Base-by-base conservation (phyloP, 2,329 filamentous ascomycete genomes). In the Tolypocladium cylindrosporum region DNA sequence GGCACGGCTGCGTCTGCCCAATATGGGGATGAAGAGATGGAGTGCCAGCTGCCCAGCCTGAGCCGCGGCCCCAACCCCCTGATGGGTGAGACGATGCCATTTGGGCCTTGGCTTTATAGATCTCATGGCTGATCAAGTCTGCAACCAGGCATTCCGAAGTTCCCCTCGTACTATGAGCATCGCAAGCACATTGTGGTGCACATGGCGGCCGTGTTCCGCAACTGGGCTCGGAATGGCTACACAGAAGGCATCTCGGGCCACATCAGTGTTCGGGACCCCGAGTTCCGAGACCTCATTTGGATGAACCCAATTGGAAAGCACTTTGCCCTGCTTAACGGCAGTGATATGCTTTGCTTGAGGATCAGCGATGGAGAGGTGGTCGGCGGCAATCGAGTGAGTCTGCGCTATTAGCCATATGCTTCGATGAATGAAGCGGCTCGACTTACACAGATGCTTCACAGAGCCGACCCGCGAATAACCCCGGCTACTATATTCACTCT, bases 401-500 rank as follows among this genome's bases (percentile, higher is more conserved):
- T 48, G n/a, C n/a, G 19, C 13, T 54, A 13, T 48, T 13, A 36
- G 13, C 19, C 24, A 11, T 40, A 3, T 6, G 16, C 34, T 37
- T 36, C 43, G 21, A 43, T 41, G 11, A 36, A 45, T n/a, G 19
- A n/a, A n/a, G 19, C 34, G 7, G n/a, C 42, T 55, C 4, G 48
- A 51, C 48, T 51, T 14, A 41, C 19, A n/a, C 19, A 16, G 5
- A 36, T 6, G 31, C 48, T 34, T 21, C n/a, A 11, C 37, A 66
- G 66, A 78, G 71, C 16, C 75, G 80, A 39, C 81, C 86, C 2
- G 79, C 80, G 53, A 90, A 90, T 68, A 80, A 82, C 4, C 85
- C 87, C 0, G 87, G 87, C 7, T 89, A 87, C 67, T 73, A 84
- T 61, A 90, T 91, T 63, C 87, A 90, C 71, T 79, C 79, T 8